A percentile compares a stretch with the other conserved stretches of the same genome.
Conservation (phyloP, 2,329 filamentous ascomycete species). For the Microdochium bolleyi region DNA sequence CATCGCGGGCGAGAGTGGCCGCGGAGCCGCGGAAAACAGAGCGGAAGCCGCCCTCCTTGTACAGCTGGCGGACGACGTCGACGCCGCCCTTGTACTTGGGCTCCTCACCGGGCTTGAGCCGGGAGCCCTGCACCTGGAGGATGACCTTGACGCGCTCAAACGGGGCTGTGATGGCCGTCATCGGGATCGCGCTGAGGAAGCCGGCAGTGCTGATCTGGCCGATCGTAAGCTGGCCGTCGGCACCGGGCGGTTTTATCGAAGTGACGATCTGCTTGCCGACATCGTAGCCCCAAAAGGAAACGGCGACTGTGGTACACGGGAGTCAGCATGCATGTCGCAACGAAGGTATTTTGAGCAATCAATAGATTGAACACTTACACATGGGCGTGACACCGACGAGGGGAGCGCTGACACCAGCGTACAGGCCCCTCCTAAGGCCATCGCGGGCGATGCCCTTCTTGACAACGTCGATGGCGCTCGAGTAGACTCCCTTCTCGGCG, state of each 20-base stretch:
- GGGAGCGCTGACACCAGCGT: slow-evolving; percentile 94
- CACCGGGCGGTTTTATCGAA: slow-evolving; percentile 53
- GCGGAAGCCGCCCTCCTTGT: slow-evolving; percentile 80
- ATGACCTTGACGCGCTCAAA: slow-evolving; percentile 99
- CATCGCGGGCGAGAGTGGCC: slow-evolving; percentile 90
- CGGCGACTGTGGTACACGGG: slow-evolving; percentile 46
- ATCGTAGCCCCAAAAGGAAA: slow-evolving; percentile 83
- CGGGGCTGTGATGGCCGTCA: slow-evolving; percentile 96
- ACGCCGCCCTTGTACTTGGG: slow-evolving; percentile 80
- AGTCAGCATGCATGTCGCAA: no score
- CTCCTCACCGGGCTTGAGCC: slow-evolving; percentile 79
- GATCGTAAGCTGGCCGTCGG: slow-evolving; percentile 68
- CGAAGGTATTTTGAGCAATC: no score
- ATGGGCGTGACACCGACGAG: slow-evolving; percentile 95
- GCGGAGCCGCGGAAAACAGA: slow-evolving; percentile 87
- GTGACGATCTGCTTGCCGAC: slow-evolving; percentile 85
- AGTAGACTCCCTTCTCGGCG: slow-evolving; percentile 88
- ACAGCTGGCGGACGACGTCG: slow-evolving; percentile 90
- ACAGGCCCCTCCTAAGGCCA: slow-evolving; percentile 72
- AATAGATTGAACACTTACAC: slow-evolving; percentile 64
- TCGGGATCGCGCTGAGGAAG: slow-evolving; percentile 95
- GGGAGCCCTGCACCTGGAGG: slow-evolving; percentile 91
- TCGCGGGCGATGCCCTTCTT: slow-evolving; percentile 81
- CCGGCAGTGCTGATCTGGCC: slow-evolving; percentile 85
- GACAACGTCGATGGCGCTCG: slow-evolving; percentile 84